Evolutionary conservation across 176 grass and related monocot genomes (phyloP).

Genomic region (Carex littledalei): DNA sequence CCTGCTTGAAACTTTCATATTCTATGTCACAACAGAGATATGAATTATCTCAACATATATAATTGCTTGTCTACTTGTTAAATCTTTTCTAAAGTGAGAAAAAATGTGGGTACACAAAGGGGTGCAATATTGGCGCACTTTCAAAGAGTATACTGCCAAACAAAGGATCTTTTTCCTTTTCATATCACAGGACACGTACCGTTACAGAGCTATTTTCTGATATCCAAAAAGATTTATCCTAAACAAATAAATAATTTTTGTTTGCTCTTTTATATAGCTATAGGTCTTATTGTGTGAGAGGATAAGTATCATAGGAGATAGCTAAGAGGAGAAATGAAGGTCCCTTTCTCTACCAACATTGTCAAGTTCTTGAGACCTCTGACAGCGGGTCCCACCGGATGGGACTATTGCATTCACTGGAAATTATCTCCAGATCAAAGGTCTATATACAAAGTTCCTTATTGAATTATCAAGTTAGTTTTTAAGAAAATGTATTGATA

Average conservation of each 20-base stretch:
- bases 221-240: constrained; percentile 20
- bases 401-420: constrained; percentile 88
- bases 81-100: background rate
- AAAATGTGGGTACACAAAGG: background rate
- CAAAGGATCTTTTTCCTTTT: constrained; percentile 18
- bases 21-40: background rate
- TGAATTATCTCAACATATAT: background rate
- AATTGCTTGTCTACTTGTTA: background rate
- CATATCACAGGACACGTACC: constrained; percentile 8
- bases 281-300: constrained; percentile 22
- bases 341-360: constrained; percentile 26
- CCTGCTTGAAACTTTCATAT: background rate
- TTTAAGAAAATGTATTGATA: background rate
- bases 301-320: background rate
- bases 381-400: constrained; percentile 41
- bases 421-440: constrained; percentile 66
- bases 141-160: background rate
- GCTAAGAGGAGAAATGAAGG: constrained; percentile 32
- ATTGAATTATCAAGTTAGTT: background rate
- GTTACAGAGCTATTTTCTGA: constrained; percentile 16
- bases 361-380: constrained; percentile 54
- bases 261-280: constrained; percentile 8
- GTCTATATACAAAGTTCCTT: constrained; percentile 17
- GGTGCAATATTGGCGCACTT: background rate
- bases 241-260: background rate